Percentiles rank a stretch among this genome's conserved stretches.
Conservation (phyloP, 805 yeast species). For the Myxozyma vanderwaltii region DNA sequence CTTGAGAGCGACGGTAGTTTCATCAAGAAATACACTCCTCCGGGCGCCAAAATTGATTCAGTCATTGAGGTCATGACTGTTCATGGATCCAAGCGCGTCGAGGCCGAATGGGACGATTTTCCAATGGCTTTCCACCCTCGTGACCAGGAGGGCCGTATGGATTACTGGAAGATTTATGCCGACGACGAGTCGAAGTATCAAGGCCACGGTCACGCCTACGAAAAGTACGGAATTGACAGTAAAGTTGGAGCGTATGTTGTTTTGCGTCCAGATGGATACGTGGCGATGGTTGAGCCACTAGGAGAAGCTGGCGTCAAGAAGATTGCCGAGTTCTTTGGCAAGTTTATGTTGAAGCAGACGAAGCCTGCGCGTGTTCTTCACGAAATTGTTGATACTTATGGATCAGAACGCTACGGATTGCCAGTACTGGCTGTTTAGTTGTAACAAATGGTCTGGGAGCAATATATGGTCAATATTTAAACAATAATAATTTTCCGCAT, state of each 20-base stretch:
- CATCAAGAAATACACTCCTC: slow-evolving; percentile 39
- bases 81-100: slow-evolving; percentile 36
- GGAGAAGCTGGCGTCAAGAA: slow-evolving; percentile 34
- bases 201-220: slow-evolving; percentile 40
- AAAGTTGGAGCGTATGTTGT: slow-evolving; percentile 38
- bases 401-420: slow-evolving; percentile 6
- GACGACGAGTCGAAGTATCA: slow-evolving; percentile 40
- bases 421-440: slow-evolving; percentile 5
- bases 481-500: no score
- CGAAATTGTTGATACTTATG: slow-evolving; percentile 13
- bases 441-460: no score
- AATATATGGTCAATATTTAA: no score
- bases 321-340: slow-evolving; percentile 35
- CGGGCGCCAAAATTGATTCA: slow-evolving; percentile 37
- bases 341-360: slow-evolving; percentile 24
- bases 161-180: slow-evolving; percentile 41
- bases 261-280: slow-evolving; percentile 44
- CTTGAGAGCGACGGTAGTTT: slow-evolving; percentile 14
- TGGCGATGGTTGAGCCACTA: slow-evolving; percentile 37
- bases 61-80: slow-evolving; percentile 41
- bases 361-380: background rate
- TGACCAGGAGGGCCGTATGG: slow-evolving; percentile 17
- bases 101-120: slow-evolving; percentile 39
- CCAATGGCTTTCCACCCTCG: slow-evolving; percentile 39
- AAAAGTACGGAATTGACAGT: slow-evolving; percentile 40